Evolutionary conservation across 768 basidiomycete species (phyloP).

Genomic region (Agrocybe pediades): DNA sequence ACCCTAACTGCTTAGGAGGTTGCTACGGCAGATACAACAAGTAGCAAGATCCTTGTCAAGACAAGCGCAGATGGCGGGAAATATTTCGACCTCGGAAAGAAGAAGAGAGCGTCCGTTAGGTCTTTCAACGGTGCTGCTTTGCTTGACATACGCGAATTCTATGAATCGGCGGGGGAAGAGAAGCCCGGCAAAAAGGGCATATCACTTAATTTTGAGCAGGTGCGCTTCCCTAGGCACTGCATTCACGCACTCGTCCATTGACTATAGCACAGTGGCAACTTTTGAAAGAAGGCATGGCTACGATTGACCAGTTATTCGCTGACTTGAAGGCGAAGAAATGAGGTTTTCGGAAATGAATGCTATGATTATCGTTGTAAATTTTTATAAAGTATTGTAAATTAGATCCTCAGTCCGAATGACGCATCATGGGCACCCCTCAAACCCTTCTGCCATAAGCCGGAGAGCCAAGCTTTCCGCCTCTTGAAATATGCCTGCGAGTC

Average conservation of each 20-base stretch:
- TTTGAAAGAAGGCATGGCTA: conserved; percentile 42
- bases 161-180: conserved; percentile 49
- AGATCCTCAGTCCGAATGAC: conserved; percentile 60
- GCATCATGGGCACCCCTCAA: conserved; percentile 69
- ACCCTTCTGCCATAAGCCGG: conserved; percentile 59
- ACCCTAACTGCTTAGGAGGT: no score
- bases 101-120: conserved; percentile 62
- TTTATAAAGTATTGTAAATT: background rate
- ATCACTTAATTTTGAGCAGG: conserved; percentile 65
- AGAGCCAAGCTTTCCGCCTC: conserved; percentile 63
- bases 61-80: conserved; percentile 43
- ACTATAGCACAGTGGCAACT: conserved; percentile 50
- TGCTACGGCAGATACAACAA: background rate
- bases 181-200: conserved; percentile 87
- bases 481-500: conserved; percentile 61
- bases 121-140: conserved; percentile 51
- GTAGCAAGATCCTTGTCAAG: conserved; percentile 22
- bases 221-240: conserved; percentile 21
- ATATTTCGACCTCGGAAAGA: conserved; percentile 75
- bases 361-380: conserved; percentile 5
- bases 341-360: background rate
- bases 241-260: background rate
- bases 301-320: conserved; percentile 56
- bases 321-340: conserved; percentile 31
- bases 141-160: conserved; percentile 80